Evolutionary conservation across 2,329 filamentous ascomycete genomes (phyloP).

Genomic region (Xylariaceae sp.): DNA sequence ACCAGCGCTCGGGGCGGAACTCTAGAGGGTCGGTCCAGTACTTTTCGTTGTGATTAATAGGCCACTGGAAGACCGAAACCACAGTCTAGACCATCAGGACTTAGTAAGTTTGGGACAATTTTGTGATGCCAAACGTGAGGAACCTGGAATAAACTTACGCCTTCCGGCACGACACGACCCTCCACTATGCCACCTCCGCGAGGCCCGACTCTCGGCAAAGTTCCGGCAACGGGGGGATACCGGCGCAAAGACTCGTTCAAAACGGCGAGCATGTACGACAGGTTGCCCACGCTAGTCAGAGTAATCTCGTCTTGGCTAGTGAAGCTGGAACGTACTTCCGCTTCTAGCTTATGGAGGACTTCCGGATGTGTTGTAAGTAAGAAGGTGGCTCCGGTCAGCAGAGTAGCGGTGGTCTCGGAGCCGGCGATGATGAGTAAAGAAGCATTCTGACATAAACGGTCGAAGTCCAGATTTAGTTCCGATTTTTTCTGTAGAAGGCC

Average conservation of each 20-base stretch:
- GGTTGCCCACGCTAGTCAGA: constrained; percentile 28
- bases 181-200: constrained; percentile 25
- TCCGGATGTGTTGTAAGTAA: constrained; percentile 37
- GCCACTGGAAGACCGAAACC: constrained; percentile 36
- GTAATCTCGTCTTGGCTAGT: constrained; percentile 37
- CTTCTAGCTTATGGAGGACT: constrained; percentile 29
- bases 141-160: constrained; percentile 16
- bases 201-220: constrained; percentile 23
- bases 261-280: constrained; percentile 40
- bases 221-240: constrained; percentile 34
- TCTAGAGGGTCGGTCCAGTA: constrained; percentile 36
- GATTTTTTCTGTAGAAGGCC: constrained; percentile 29
- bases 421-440: constrained; percentile 41
- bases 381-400: constrained; percentile 38
- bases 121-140: background rate
- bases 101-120: constrained; percentile 6
- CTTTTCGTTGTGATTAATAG: constrained; percentile 31
- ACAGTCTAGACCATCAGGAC: constrained; percentile 25
- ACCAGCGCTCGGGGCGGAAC: constrained; percentile 40
- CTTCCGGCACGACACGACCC: constrained; percentile 24
- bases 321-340: constrained; percentile 39
- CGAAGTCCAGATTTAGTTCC: constrained; percentile 19
- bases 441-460: constrained; percentile 22
- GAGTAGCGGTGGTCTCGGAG: constrained; percentile 48
- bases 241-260: constrained; percentile 41